Conservation (phyloP, 2,329 filamentous ascomycete genomes). For the Bipolaris sorokiniana region DNA sequence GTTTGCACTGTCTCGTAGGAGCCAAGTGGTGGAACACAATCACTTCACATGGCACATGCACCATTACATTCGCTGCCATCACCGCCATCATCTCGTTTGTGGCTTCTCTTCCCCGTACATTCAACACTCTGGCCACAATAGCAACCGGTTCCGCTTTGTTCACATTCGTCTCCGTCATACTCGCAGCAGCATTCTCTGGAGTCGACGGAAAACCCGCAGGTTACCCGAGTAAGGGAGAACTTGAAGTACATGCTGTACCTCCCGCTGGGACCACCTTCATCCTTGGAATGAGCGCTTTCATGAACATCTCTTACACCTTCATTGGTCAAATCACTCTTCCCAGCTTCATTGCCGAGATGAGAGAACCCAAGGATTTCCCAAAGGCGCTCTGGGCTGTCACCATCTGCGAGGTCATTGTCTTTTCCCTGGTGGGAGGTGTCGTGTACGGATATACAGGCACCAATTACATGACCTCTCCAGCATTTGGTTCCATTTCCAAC, state of each 20-base stretch:
- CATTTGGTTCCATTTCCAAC: constrained; percentile 81
- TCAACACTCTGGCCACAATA: constrained; percentile 77
- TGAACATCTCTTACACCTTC: constrained; percentile 96
- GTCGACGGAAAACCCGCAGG: constrained; percentile 75
- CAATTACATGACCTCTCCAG: constrained; percentile 85
- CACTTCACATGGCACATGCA: constrained; percentile 73
- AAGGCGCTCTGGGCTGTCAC: constrained; percentile 93
- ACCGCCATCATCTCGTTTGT: constrained; percentile 77
- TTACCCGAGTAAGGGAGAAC: constrained; percentile 64
- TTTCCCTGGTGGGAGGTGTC: constrained; percentile 79
- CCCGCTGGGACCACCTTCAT: constrained; percentile 78
- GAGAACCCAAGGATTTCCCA: constrained; percentile 78
- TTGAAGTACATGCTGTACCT: constrained; percentile 72
- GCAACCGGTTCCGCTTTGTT: constrained; percentile 82
- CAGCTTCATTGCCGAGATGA: constrained; percentile 96
- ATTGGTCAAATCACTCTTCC: constrained; percentile 94
- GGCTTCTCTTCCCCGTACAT: constrained; percentile 84
- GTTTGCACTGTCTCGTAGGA: constrained; percentile 81
- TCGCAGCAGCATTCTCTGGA: constrained; percentile 82
- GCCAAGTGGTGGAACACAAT: constrained; percentile 92
- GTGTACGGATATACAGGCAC: constrained; percentile 89
- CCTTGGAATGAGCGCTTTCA: constrained; percentile 80
- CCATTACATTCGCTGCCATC: constrained; percentile 78
- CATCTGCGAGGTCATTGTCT: constrained; percentile 84
- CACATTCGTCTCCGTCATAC: constrained; percentile 85